Evolutionary conservation across 2,329 filamentous ascomycete genomes (phyloP).

Genomic region (Hansfordia pulvinata): DNA sequence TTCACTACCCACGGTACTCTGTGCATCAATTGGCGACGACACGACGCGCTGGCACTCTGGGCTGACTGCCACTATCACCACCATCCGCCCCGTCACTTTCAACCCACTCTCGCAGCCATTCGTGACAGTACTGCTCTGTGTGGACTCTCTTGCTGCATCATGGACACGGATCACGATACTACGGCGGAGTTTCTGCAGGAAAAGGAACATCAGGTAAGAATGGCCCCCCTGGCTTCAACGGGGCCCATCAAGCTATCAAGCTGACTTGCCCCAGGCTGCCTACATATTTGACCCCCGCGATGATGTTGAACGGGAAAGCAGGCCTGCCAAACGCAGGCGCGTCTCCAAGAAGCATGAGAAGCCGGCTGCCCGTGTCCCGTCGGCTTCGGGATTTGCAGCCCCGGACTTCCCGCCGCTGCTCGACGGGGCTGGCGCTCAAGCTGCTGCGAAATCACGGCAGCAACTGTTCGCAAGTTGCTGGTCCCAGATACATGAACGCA

Average conservation of each 20-base stretch:
- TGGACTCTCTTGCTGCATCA: too few relatives aligned
- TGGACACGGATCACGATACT: too few relatives aligned
- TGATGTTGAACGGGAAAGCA: slow-evolving; percentile 14
- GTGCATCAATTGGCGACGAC: too few relatives aligned
- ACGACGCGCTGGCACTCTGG: too few relatives aligned
- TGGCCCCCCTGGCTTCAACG: not conserved
- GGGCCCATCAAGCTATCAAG: not conserved
- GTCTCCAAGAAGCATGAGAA: slow-evolving; percentile 25
- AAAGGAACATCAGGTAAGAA: slow-evolving; percentile 15
- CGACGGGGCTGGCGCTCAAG: slow-evolving; percentile 35
- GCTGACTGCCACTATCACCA: too few relatives aligned
- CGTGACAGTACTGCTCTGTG: too few relatives aligned
- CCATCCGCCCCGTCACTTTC: too few relatives aligned
- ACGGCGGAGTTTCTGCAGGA: slow-evolving; percentile 12
- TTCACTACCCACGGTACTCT: too few relatives aligned
- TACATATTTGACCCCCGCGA: slow-evolving; percentile 46
- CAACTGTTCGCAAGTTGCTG: slow-evolving; percentile 49
- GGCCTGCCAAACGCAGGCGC: slow-evolving; percentile 44
- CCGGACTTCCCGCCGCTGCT: slow-evolving; percentile 36
- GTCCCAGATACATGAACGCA: slow-evolving; percentile 46
- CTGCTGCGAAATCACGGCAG: slow-evolving; percentile 38
- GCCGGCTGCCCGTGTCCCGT: slow-evolving; percentile 5
- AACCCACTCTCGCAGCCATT: too few relatives aligned
- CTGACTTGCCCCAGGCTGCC: slow-evolving; percentile 30
- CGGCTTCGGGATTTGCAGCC: slow-evolving; percentile 1